Base-by-base conservation (phyloP, 805 yeast genomes). In the Starmerella powellii region DNA sequence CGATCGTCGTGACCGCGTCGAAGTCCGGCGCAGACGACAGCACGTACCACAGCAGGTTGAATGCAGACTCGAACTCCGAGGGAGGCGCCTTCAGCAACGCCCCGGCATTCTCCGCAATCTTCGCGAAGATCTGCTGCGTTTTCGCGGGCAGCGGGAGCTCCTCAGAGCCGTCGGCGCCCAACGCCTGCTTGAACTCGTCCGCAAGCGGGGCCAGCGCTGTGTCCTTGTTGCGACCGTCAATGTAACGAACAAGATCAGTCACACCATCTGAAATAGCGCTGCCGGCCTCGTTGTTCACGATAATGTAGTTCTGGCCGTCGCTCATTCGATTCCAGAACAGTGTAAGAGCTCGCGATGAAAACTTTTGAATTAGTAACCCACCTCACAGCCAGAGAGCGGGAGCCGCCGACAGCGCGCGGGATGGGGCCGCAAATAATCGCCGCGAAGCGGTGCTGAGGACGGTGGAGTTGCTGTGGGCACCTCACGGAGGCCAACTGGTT, bases 51-150 rank as follows among this genome's bases (percentile, higher is more conserved):
- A 61, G 52, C 38, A 64, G 55, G 53, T 63, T 65, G 54, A 59
- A 63, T 8, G 59, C 58, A 6, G 64, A 46, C 56, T 65, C 69
- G 40, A 63, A 61, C 38, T 64, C 66, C 40, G 49, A 41, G 38
- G 56, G 62, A 6, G 63, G 60, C n/a, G 61, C 60, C 39, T 50
- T 50, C 43, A 55, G 40, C 11, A 62, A 54, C 20, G 51, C 47
- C 19, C 34, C 41, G 15, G 57, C 47, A 40, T 49, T 45, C 46
- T 60, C 58, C 15, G 60, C 62, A 41, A 63, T 51, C 36, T 54
- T 49, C 38, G 49, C 45, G 50, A 58, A 61, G 27, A 50, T 40
- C 40, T 50, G 49, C 44, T 57, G 60, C 27, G 39, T 30, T 17
- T 19, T 31, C 15, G 19, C 26, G 11, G 50, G 48, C 27, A 41